These are phyloP conservation scores for Xylariales sp. DNA, from an alignment of 2,329 filamentous ascomycete genomes.

Conservation along the genomic window DNA sequence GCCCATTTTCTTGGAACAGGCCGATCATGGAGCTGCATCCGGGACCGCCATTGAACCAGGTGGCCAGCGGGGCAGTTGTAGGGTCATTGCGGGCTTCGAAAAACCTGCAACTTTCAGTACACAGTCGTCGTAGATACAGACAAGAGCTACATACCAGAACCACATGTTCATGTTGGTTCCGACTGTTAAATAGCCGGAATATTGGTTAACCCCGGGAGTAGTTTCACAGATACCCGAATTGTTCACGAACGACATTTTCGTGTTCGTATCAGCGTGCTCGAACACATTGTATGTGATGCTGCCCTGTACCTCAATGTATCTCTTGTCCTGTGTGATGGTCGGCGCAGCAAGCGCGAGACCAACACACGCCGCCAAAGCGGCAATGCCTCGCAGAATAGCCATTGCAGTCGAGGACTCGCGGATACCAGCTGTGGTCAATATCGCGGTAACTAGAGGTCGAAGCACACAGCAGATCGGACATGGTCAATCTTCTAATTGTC, in stretches of 20 bases:
- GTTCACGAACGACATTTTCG: slow-evolving; percentile 39
- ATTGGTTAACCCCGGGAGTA: slow-evolving; percentile 40
- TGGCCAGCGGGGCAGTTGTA: slow-evolving; percentile 49
- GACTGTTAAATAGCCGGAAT: slow-evolving; percentile 43
- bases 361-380: neutral
- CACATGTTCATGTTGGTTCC: slow-evolving; percentile 19
- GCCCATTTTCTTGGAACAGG: slow-evolving; percentile 40
- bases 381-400: neutral
- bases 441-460: neutral
- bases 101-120: slow-evolving; percentile 13
- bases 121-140: neutral
- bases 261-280: slow-evolving; percentile 38
- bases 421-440: neutral
- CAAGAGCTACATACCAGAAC: slow-evolving; percentile 16
- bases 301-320: slow-evolving; percentile 6
- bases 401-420: neutral
- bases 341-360: neutral
- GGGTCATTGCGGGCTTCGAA: slow-evolving; percentile 52
- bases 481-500: neutral
- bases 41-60: slow-evolving; percentile 61
- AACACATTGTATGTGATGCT: slow-evolving; percentile 32
- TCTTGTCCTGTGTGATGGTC: slow-evolving; percentile 4
- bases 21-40: slow-evolving; percentile 52
- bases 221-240: slow-evolving; percentile 47
- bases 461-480: neutral